Base-by-base conservation (phyloP, 179 eudicot genomes). In the Sideroxylon spinosum region DNA sequence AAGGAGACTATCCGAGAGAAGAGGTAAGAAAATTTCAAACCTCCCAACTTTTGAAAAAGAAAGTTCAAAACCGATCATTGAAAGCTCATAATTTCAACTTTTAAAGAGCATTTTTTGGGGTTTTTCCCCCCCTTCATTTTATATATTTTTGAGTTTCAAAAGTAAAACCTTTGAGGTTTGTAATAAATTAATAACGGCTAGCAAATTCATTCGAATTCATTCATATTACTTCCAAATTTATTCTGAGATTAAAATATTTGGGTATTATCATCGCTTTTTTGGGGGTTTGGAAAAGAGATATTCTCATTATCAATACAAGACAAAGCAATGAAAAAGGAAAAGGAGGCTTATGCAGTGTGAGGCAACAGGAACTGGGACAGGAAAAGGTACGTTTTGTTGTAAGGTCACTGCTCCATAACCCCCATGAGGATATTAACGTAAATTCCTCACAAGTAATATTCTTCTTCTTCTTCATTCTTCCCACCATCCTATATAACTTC, bases 271-370 rank as follows among this genome's bases (percentile, higher is more conserved):
- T 74, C 55, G 48, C 0, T 74, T 29, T 73, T 59, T 1, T 4
- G 65, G 26, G 64, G 12, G 1, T 9, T 32, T 12, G 61, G 17
- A 55, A 17, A 28, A 37, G 1, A 16, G 1, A 37, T 37, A 37
- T 37, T 37, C 44, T 37, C 44, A 37, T 37, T 37, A 37, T 37
- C 44, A 37, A 37, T 37, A 37, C 32, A 65, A 52, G 52, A 65
- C 73, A 29, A 66, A 76, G 79, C 53, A 66, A 76, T 76, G 79
- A 28, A 76, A 37, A 76, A 76, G 79, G 64, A 64, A 76, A 76
- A 76, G 71, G 25, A 25, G 10, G 20, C n/a, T 11, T 64, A 23
- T n/a, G 74, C 74, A 49, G 63, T 14, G 12, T 56, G 63, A 44
- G 17, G 75, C 75, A 23, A 44, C 75, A 72, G 48, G 53, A 57